Conservation (phyloP, 768 basidiomycete genomes). For the Mycena filopes region DNA sequence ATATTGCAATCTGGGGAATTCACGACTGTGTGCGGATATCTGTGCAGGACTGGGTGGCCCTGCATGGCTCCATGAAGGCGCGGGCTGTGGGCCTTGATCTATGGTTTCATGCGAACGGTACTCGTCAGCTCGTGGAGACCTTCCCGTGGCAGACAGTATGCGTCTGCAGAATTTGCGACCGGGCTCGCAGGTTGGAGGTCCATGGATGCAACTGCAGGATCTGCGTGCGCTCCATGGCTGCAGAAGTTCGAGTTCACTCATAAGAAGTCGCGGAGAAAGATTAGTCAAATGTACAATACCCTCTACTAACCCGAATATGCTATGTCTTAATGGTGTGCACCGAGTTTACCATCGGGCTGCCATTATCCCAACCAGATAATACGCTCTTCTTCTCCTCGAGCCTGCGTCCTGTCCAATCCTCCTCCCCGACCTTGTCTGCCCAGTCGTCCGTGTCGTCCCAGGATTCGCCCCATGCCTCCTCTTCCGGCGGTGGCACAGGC, state of each 20-base stretch:
- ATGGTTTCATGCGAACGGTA: conserved; percentile 16
- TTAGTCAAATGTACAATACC: conserved; percentile 11
- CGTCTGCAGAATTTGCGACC: conserved; percentile 13
- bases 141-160: conserved; percentile 9
- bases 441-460: conserved; percentile 65
- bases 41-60: neutral
- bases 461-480: conserved; percentile 57
- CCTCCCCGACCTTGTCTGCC: conserved; percentile 59
- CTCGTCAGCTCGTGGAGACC: neutral
- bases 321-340: conserved; percentile 17
- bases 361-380: conserved; percentile 40
- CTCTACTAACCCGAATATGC: neutral
- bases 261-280: conserved; percentile 18
- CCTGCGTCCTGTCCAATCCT: conserved; percentile 57
- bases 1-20: neutral
- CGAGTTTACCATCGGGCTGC: conserved; percentile 26
- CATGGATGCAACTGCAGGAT: conserved; percentile 22
- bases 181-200: conserved; percentile 7
- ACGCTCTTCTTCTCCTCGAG: conserved; percentile 50
- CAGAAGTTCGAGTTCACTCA: neutral
- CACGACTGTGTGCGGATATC: neutral
- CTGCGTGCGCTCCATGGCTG: conserved; percentile 16
- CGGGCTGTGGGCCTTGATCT: conserved; percentile 15
- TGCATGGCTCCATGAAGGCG: conserved; percentile 9
- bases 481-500: conserved; percentile 34